Conservation (phyloP, 1,284 basidiomycete genomes). For the Pascua sp. region DNA sequence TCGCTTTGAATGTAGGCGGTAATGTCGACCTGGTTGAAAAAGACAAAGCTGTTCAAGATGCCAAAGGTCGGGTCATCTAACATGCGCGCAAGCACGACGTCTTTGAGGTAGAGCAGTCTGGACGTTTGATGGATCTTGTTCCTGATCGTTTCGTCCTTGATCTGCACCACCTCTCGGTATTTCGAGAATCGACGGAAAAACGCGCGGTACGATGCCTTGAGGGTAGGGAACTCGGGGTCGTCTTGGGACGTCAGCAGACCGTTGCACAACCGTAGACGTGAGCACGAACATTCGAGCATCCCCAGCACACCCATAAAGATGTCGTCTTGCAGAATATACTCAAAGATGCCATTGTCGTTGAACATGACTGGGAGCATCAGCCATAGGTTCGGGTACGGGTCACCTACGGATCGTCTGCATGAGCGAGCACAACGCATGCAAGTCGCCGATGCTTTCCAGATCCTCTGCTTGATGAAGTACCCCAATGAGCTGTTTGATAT, state of each 20-base stretch:
- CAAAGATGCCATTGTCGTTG: conserved; percentile 92
- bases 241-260: conserved; percentile 60
- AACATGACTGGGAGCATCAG: conserved; percentile 65
- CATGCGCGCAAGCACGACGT: conserved; percentile 90
- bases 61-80: conserved; percentile 97
- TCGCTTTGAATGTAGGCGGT: conserved; percentile 83
- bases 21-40: conserved; percentile 99
- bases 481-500: conserved; percentile 79
- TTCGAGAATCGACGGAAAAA: conserved; percentile 76
- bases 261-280: conserved; percentile 39
- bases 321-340: conserved; percentile 91
- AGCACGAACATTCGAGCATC: conserved; percentile 81
- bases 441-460: conserved; percentile 77
- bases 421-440: conserved; percentile 85
- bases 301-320: conserved; percentile 89
- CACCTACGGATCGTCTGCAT: conserved; percentile 93
- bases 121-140: conserved; percentile 95
- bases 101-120: conserved; percentile 92
- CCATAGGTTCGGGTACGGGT: not conserved
- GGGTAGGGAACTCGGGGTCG: conserved; percentile 89
- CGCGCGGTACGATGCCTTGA: conserved; percentile 95
- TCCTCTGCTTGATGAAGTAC: conserved; percentile 87
- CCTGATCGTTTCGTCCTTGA: conserved; percentile 68
- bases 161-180: conserved; percentile 81
- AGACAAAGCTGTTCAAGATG: conserved; percentile 93